Conservation (phyloP, 176 grass and related monocot genomes). For the Musa beccarii region DNA sequence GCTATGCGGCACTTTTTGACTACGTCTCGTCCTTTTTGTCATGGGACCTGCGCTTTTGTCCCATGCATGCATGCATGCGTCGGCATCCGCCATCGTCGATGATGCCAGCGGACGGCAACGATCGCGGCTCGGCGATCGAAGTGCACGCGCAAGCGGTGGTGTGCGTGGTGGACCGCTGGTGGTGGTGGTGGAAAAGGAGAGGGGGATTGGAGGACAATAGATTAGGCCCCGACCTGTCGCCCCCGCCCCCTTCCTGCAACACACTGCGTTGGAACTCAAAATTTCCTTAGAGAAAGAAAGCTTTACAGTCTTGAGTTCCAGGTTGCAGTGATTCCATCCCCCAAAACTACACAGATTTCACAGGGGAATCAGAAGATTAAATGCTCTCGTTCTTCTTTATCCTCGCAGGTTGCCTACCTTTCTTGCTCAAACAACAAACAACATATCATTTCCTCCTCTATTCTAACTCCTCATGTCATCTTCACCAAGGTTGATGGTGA, state of each 20-base stretch:
- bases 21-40: slow-evolving; percentile 24
- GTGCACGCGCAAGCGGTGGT: slow-evolving; percentile 42
- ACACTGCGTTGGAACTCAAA: slow-evolving; percentile 11
- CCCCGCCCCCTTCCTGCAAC: neutral
- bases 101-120: slow-evolving; percentile 14
- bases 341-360: neutral
- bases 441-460: too few relatives aligned
- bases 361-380: too few relatives aligned
- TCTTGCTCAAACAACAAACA: too few relatives aligned
- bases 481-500: neutral
- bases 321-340: neutral
- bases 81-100: slow-evolving; percentile 18
- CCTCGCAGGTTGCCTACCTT: too few relatives aligned
- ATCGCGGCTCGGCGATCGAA: slow-evolving; percentile 32
- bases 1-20: slow-evolving; percentile 9
- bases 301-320: neutral
- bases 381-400: too few relatives aligned
- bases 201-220: neutral
- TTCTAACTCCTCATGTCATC: too few relatives aligned
- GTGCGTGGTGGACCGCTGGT: neutral
- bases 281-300: neutral
- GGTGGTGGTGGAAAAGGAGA: neutral
- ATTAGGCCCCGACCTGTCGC: slow-evolving; percentile 1
- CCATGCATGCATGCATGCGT: slow-evolving; percentile 20
- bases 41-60: slow-evolving; percentile 20